Base-by-base conservation (phyloP, 257 asterid species). In the Scutellaria baicalensis region DNA sequence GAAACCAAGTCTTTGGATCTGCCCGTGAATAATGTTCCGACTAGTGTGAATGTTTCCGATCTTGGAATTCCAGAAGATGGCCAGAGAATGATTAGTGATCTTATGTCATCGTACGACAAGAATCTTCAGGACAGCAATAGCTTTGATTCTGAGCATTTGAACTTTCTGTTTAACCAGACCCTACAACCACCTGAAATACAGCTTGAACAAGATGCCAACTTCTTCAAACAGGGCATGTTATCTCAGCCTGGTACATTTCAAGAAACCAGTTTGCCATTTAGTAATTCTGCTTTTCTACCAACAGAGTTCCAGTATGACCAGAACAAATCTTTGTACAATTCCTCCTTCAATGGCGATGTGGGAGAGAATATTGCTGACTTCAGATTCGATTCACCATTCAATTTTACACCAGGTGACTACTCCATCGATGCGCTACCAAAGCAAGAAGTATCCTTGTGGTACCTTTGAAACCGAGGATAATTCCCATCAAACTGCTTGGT, bases 11-110 rank as follows among this genome's bases (percentile, higher is more conserved):
- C 80, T 18, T 38, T 23, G 59, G 17, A 58, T 70, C 31, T 49
- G 69, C 64, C 76, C 0, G 18, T 63, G 71, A 70, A 59, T 47
- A 18, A 38, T 16, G 61, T 63, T 51, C 76, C 75, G 0, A 6
- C 71, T 17, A 9, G 69, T 43, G 75, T 60, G 66, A 73, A 78
- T 36, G 67, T 79, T 48, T 54, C 84, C 16, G 84, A 59, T 6
- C 74, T 85, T 4, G 84, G 78, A 68, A 68, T 85, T 64, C 88
- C 90, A 0, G 82, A 83, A 76, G 88, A 85, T 6, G 88, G 77
- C 43, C 83, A 78, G 52, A 80, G 70, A 75, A 75, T 80, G 83
- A 85, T 85, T 10, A 44, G 59, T n/a, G 86, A 81, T 16, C 86
- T 82, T 6, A 71, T 85, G 80, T 72, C 86, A 3, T 68, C 75